A percentile compares a stretch with the other conserved stretches of the same genome.
Conservation (phyloP, 176 grass and related monocot genomes). For the Phoenix dactylifera region DNA sequence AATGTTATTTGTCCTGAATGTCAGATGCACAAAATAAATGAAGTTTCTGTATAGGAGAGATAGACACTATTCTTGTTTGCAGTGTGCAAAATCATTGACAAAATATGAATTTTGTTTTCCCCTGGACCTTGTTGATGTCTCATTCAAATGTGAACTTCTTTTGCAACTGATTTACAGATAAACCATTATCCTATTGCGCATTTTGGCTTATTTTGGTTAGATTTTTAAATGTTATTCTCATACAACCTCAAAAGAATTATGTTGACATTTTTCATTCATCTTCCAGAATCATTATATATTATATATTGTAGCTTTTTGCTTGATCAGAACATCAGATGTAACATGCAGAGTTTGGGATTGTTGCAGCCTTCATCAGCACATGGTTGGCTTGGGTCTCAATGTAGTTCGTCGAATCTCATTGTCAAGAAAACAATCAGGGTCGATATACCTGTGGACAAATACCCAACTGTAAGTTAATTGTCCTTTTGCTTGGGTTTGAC, state of each 20-base stretch:
- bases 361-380: conserved; percentile 78
- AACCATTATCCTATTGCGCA: no score
- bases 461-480: conserved; percentile 76
- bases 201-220: no score
- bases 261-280: background rate
- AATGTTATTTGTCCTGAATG: no score
- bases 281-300: background rate
- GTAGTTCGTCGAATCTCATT: conserved; percentile 76
- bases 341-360: conserved; percentile 18
- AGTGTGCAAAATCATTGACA: no score
- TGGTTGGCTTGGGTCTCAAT: conserved; percentile 81
- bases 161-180: no score
- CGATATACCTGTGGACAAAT: conserved; percentile 84
- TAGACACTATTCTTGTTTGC: no score
- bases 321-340: background rate
- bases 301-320: background rate
- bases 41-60: no score
- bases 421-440: conserved; percentile 96
- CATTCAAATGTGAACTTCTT: no score
- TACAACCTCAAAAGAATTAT: background rate
- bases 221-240: no score
- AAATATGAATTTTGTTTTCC: no score
- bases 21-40: no score
- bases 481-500: conserved; percentile 2
- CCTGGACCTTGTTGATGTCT: no score